A percentile compares a stretch with the other conserved stretches of the same genome.
Conservation (phyloP, 2,329 filamentous ascomycete species). For the Coniella lustricola region DNA sequence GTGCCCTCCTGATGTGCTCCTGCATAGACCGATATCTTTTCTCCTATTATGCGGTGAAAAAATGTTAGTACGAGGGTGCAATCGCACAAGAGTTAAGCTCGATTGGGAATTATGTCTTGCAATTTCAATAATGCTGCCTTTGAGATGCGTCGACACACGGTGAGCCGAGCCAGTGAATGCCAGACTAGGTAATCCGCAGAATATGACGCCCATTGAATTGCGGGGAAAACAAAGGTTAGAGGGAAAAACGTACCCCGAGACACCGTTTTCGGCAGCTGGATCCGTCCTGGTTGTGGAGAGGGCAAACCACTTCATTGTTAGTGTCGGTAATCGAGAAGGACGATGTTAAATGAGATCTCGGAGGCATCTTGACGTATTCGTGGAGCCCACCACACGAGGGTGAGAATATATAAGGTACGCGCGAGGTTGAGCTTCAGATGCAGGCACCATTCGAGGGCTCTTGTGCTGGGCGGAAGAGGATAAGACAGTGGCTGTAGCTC, state of each 20-base stretch:
- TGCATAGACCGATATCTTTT: constrained; percentile 88
- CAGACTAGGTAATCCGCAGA: neutral
- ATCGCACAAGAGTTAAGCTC: too few relatives aligned
- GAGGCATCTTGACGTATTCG: constrained; percentile 60
- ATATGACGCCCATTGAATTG: neutral
- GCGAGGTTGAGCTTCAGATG: constrained; percentile 1
- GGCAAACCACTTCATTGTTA: constrained; percentile 95
- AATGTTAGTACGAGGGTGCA: constrained; percentile 17
- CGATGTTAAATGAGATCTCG: constrained; percentile 76
- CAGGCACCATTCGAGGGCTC: constrained; percentile 10
- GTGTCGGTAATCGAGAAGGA: constrained; percentile 89
- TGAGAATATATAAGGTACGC: constrained; percentile 20
- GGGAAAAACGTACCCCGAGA: constrained; percentile 70
- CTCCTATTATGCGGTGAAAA: constrained; percentile 23
- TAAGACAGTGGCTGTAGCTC: constrained; percentile 16
- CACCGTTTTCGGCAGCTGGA: constrained; percentile 96
- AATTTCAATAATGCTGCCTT: neutral
- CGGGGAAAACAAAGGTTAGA: constrained; percentile 5
- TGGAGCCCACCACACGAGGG: constrained; percentile 49
- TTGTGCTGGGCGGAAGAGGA: neutral
- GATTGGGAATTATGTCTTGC: too few relatives aligned
- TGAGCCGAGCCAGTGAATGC: constrained; percentile 2
- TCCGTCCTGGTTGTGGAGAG: constrained; percentile 90
- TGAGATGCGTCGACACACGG: neutral
- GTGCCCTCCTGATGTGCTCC: constrained; percentile 95